Conservation (phyloP, 164 flowering plant genomes). For the Kingdonia uniflora region DNA sequence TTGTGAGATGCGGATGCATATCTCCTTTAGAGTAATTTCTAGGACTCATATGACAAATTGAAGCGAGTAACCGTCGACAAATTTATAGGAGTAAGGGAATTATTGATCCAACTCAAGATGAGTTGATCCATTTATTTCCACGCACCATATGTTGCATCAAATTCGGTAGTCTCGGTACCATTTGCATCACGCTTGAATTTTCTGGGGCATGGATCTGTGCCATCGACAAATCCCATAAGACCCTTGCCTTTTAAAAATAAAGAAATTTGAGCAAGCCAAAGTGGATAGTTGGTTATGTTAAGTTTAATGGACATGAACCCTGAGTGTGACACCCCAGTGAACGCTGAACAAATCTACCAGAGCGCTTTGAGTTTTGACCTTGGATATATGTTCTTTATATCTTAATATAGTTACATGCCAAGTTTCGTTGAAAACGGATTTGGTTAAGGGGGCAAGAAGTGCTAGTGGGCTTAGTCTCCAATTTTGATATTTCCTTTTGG, state of each 20-base stretch:
- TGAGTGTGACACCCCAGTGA: too few species aligned
- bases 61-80: neutral
- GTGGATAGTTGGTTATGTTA: neutral
- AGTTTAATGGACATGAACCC: conserved; percentile 2
- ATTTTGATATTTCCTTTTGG: too few species aligned
- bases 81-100: neutral
- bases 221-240: conserved; percentile 5
- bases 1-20: neutral
- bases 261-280: neutral
- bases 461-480: too few species aligned
- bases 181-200: neutral
- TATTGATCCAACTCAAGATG: conserved; percentile 4
- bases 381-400: too few species aligned
- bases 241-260: neutral
- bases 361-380: too few species aligned
- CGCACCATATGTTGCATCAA: neutral
- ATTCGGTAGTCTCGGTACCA: neutral
- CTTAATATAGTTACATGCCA: too few species aligned
- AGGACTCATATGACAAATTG: neutral
- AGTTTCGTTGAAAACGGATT: too few species aligned
- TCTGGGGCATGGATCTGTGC: neutral
- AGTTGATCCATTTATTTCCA: conserved; percentile 1
- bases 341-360: too few species aligned
- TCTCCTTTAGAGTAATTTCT: neutral
- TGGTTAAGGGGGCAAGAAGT: too few species aligned